Evolutionary conservation across 768 basidiomycete species (phyloP).

Genomic region (Lyophyllum atratum): DNA sequence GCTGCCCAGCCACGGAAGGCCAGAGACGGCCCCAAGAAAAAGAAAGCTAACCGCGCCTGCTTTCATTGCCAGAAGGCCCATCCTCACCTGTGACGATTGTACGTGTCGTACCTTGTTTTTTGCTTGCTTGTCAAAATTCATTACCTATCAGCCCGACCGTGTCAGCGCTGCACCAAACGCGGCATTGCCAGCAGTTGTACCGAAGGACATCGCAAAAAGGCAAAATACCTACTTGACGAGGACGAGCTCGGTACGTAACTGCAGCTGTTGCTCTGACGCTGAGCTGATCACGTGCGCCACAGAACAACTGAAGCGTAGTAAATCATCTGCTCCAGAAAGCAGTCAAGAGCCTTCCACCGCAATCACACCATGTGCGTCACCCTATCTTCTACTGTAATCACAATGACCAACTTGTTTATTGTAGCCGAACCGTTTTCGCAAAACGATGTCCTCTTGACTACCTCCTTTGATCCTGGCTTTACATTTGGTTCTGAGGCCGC

Average conservation of each 20-base stretch:
- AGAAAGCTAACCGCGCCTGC: slow-evolving; percentile 93
- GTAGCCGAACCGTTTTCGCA: slow-evolving; percentile 54
- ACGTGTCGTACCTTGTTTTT: slow-evolving; percentile 34
- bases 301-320: slow-evolving; percentile 54
- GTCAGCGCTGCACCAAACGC: slow-evolving; percentile 93
- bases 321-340: slow-evolving; percentile 41
- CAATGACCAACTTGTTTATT: slow-evolving; percentile 14
- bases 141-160: slow-evolving; percentile 77
- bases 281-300: slow-evolving; percentile 39
- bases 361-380: slow-evolving; percentile 36
- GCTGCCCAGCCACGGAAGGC: slow-evolving; percentile 50
- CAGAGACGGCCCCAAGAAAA: slow-evolving; percentile 86
- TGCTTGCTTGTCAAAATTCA: slow-evolving; percentile 18
- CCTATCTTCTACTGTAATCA: background rate
- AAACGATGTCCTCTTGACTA: slow-evolving; percentile 61
- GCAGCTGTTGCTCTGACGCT: slow-evolving; percentile 14
- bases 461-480: slow-evolving; percentile 61
- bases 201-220: slow-evolving; percentile 96
- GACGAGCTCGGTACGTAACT: slow-evolving; percentile 77
- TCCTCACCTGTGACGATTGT: slow-evolving; percentile 98
- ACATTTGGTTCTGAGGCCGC: slow-evolving; percentile 88
- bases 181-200: slow-evolving; percentile 87
- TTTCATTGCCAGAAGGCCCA: slow-evolving; percentile 97
- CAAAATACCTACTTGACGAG: slow-evolving; percentile 94
- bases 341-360: slow-evolving; percentile 34